These are phyloP conservation scores for Rhododendron williamsianum DNA, from an alignment of 148 eudicot genomes.

Conservation along the genomic window DNA sequence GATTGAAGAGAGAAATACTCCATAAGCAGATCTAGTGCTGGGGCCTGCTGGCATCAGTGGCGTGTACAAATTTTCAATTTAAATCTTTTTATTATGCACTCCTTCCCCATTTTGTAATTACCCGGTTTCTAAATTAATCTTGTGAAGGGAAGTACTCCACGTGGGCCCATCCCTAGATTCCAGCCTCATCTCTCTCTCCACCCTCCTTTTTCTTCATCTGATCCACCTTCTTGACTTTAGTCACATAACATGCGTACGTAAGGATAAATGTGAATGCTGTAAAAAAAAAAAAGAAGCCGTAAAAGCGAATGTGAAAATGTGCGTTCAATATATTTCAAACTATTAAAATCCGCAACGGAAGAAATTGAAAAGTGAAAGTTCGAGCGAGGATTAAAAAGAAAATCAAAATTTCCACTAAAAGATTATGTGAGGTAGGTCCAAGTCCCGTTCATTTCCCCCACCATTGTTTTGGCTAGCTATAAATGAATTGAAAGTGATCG, in stretches of 20 bases:
- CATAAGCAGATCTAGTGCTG: background rate
- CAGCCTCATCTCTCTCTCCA: constrained; percentile 3
- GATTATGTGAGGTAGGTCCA: background rate
- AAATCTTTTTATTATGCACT: background rate
- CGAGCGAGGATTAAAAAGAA: background rate
- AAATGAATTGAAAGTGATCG: background rate
- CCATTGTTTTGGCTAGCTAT: background rate
- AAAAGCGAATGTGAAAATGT: background rate
- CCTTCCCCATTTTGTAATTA: background rate
- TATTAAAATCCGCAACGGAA: background rate
- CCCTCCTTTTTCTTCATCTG: background rate
- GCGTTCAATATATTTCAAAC: background rate
- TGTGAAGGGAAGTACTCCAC: background rate
- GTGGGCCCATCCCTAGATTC: background rate
- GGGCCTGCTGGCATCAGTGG: background rate
- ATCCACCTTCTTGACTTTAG: background rate
- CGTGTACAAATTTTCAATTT: background rate
- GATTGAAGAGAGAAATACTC: background rate
- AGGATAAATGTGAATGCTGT: background rate
- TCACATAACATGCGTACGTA: background rate
- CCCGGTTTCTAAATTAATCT: background rate
- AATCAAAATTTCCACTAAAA: no score
- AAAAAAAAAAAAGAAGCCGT: no score
- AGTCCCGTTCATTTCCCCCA: background rate
- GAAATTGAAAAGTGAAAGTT: background rate